These are phyloP conservation scores for Ulvella scutata DNA, from an alignment of 139 green algal species.

Conservation along the genomic window DNA sequence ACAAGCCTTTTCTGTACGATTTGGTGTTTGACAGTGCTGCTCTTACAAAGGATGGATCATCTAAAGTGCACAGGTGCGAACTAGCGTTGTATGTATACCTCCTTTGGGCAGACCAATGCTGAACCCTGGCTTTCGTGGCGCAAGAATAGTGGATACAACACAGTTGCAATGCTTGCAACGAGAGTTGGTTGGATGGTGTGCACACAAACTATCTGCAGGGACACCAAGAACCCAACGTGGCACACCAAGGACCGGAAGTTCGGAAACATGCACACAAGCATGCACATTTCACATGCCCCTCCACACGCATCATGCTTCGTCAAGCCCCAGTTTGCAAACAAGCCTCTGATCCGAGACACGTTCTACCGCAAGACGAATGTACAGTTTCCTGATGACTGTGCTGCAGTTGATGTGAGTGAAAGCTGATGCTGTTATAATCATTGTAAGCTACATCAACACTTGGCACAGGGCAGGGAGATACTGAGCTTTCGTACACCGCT, in stretches of 20 bases:
- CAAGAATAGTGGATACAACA: too few relatives aligned
- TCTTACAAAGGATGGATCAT: constrained; percentile 23
- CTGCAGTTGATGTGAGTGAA: constrained; percentile 5
- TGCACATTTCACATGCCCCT: constrained; percentile 4
- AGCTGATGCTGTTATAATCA: background rate
- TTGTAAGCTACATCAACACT: too few relatives aligned
- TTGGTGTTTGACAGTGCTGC: constrained; percentile 56
- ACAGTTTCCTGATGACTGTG: constrained; percentile 30
- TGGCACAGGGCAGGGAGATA: too few relatives aligned
- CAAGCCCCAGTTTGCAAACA: constrained; percentile 56
- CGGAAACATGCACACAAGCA: constrained; percentile 12
- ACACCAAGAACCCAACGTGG: constrained; percentile 21
- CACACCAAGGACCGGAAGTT: background rate
- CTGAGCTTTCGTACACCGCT: too few relatives aligned
- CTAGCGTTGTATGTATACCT: too few relatives aligned
- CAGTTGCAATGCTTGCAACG: constrained; percentile 33
- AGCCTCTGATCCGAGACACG: constrained; percentile 55
- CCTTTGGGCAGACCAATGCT: too few relatives aligned
- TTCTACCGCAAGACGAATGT: constrained; percentile 62
- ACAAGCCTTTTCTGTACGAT: constrained; percentile 48
- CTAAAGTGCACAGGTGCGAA: constrained; percentile 34
- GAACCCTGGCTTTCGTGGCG: too few relatives aligned
- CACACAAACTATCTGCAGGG: constrained; percentile 28
- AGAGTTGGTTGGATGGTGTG: constrained; percentile 26
- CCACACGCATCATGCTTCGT: constrained; percentile 14